phyloP scores from a whole-genome alignment of 805 yeast species.

The Wickerhamiella domercqiae region DNA sequence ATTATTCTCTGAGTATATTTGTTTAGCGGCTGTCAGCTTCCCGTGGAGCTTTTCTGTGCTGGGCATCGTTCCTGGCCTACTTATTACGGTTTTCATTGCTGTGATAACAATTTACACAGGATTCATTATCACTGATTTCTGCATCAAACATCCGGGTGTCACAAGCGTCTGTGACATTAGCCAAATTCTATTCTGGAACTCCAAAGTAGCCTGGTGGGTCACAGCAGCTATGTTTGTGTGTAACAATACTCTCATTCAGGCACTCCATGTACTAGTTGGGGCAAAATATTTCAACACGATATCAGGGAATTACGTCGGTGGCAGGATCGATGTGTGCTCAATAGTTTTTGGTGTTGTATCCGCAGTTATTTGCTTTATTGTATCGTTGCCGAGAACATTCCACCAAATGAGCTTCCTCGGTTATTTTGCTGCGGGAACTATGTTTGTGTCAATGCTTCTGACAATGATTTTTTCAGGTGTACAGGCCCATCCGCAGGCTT shows the following conservation, averaged over 20 bases:
- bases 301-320: constrained; percentile 24
- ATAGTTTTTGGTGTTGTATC: constrained; percentile 38
- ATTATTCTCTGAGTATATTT: constrained; percentile 43
- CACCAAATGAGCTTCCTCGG: constrained; percentile 37
- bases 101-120: constrained; percentile 41
- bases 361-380: constrained; percentile 33
- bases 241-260: constrained; percentile 45
- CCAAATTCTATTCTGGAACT: constrained; percentile 37
- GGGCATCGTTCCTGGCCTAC: constrained; percentile 44
- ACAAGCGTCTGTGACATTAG: constrained; percentile 46
- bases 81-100: constrained; percentile 37
- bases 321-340: constrained; percentile 29
- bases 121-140: constrained; percentile 36
- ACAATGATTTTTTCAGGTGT: constrained; percentile 40
- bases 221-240: constrained; percentile 39
- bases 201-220: constrained; percentile 38
- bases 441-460: constrained; percentile 40
- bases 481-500: constrained; percentile 34
- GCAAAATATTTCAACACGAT: constrained; percentile 45
- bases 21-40: constrained; percentile 49
- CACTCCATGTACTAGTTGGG: constrained; percentile 44
- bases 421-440: constrained; percentile 38
- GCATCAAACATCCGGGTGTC: constrained; percentile 37
- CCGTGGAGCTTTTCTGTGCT: constrained; percentile 50
- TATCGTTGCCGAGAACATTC: constrained; percentile 44